Evolutionary conservation across 345 rosid species (phyloP).

Genomic region (Citrus unshiu): DNA sequence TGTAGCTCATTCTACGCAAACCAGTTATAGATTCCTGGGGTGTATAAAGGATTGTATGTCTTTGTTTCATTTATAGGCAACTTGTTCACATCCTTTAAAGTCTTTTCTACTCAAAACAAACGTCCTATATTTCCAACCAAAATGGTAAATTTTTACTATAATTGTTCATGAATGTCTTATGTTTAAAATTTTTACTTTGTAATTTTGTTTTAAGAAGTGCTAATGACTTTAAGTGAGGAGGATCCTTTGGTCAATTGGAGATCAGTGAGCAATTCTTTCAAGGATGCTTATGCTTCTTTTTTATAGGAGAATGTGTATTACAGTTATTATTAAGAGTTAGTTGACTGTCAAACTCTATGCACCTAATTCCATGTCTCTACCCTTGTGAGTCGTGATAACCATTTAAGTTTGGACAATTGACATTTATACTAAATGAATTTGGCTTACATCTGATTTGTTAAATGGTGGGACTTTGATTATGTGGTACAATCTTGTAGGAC

Average conservation of each 20-base stretch:
- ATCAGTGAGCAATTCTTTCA: background rate
- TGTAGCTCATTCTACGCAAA: background rate
- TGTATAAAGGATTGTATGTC: background rate
- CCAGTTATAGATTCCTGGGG: background rate
- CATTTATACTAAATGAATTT: background rate
- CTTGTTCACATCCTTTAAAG: background rate
- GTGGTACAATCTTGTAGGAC: background rate
- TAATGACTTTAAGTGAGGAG: background rate
- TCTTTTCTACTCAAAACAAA: background rate
- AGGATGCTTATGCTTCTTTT: background rate
- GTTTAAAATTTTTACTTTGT: background rate
- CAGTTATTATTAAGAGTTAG: background rate
- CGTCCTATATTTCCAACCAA: background rate
- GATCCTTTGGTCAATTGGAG: background rate
- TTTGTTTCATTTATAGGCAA: background rate
- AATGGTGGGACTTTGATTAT: background rate
- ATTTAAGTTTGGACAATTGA: background rate
- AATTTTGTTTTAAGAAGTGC: background rate
- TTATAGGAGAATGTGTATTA: background rate
- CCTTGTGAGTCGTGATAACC: background rate
- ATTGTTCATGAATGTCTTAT: background rate
- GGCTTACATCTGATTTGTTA: background rate
- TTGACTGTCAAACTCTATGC: background rate
- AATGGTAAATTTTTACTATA: background rate
- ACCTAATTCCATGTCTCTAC: background rate